A percentile compares a stretch with the other conserved stretches of the same genome.
Conservation (phyloP, 2,329 filamentous ascomycete genomes). For the Atkinsonella texensis region DNA sequence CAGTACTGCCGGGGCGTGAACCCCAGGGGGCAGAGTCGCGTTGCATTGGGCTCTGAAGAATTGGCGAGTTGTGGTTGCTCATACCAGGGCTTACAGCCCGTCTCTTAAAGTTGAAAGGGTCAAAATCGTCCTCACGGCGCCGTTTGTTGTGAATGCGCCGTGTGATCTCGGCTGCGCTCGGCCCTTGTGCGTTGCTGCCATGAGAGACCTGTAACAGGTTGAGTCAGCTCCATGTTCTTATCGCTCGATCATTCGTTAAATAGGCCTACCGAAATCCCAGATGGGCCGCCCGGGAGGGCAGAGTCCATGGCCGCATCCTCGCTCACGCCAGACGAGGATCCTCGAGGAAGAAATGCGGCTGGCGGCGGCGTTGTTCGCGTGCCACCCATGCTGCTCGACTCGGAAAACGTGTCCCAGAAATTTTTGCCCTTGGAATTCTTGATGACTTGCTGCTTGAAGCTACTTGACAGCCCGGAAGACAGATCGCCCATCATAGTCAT, state of each 20-base stretch:
- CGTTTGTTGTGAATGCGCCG: conserved; percentile 71
- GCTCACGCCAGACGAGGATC: conserved; percentile 48
- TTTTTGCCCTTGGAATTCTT: conserved; percentile 59
- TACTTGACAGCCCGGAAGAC: conserved; percentile 40
- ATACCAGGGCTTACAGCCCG: conserved; percentile 85
- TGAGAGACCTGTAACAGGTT: conserved; percentile 10
- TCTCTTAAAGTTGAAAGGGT: conserved; percentile 78
- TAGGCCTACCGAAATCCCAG: conserved; percentile 17
- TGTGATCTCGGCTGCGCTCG: conserved; percentile 62
- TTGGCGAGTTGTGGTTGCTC: conserved; percentile 80
- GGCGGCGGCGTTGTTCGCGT: conserved; percentile 52
- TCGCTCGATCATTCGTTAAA: background rate
- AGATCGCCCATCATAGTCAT: conserved; percentile 53
- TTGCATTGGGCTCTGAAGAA: conserved; percentile 74
- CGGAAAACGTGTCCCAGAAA: conserved; percentile 67
- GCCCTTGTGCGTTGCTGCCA: conserved; percentile 30
- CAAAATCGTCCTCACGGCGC: conserved; percentile 83
- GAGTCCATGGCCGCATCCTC: conserved; percentile 67
- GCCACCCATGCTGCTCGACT: conserved; percentile 43
- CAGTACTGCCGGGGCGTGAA: conserved; percentile 53
- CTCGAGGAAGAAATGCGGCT: conserved; percentile 46
- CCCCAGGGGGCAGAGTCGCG: conserved; percentile 61
- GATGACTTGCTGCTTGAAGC: conserved; percentile 63
- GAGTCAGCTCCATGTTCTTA: background rate
- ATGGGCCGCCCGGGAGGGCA: conserved; percentile 33